A percentile compares a stretch with the other conserved stretches of the same genome.
These are phyloP conservation scores for Pezicula neosporulosa DNA, from an alignment of 2,329 filamentous ascomycete genomes.

Conservation along the genomic window DNA sequence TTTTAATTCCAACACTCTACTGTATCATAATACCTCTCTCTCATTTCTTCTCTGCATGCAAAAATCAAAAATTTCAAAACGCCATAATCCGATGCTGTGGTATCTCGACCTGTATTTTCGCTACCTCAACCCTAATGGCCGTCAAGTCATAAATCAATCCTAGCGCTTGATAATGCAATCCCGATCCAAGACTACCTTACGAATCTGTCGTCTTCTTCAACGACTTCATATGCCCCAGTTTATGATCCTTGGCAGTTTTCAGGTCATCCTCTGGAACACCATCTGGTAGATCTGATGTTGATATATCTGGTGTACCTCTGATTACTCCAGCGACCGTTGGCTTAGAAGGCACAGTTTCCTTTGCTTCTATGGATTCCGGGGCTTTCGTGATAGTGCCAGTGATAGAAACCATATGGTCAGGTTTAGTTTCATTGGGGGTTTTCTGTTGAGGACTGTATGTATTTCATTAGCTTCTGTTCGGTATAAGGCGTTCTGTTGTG, in stretches of 20 bases:
- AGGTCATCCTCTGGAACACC: constrained; percentile 35
- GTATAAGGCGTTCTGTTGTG: not conserved
- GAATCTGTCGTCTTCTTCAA: constrained; percentile 16
- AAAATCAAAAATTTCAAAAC: not conserved
- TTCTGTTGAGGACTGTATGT: not conserved
- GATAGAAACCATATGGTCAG: not conserved
- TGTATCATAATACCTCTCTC: too few relatives aligned
- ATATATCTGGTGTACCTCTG: constrained; percentile 27
- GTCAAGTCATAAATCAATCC: not conserved
- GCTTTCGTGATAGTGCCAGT: constrained; percentile 11
- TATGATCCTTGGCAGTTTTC: constrained; percentile 16
- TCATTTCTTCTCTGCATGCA: too few relatives aligned
- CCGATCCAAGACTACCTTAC: not conserved
- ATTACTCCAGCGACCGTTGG: not conserved
- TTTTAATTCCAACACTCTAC: too few relatives aligned
- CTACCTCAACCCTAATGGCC: not conserved
- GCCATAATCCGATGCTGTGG: not conserved
- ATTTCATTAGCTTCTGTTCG: not conserved
- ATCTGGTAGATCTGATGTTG: constrained; percentile 37
- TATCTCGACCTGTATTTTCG: not conserved
- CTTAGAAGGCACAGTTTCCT: not conserved
- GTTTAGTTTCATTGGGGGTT: not conserved
- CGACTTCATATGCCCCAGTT: constrained; percentile 19
- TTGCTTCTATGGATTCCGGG: not conserved
- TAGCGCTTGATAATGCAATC: not conserved